phyloP scores from a whole-genome alignment of 805 yeast species.

The Schizosaccharomyces cryophilus region DNA sequence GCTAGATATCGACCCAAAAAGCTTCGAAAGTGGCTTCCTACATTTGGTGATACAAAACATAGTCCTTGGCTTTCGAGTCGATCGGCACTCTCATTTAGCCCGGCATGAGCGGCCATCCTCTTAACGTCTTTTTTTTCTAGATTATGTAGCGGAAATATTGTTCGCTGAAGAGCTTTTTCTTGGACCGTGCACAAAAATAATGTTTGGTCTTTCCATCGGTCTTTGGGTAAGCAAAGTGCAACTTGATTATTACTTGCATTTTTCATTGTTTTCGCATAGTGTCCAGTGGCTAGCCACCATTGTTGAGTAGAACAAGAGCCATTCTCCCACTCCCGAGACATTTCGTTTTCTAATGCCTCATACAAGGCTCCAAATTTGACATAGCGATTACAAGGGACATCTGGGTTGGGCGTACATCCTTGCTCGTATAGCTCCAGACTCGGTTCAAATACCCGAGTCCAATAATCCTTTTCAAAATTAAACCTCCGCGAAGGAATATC shows the following conservation, averaged over 20 bases:
- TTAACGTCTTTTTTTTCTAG: constrained; percentile 53
- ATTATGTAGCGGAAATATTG: constrained; percentile 65
- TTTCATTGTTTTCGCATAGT: constrained; percentile 15
- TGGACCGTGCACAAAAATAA: constrained; percentile 57
- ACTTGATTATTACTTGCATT: not conserved
- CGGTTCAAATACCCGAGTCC: constrained; percentile 80
- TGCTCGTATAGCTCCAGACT: constrained; percentile 48
- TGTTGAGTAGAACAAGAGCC: too few relatives aligned
- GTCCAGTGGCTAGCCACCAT: constrained; percentile 78
- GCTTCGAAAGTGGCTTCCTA: constrained; percentile 35
- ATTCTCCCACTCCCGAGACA: constrained; percentile 7
- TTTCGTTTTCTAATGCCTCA: constrained; percentile 21
- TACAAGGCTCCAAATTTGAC: constrained; percentile 70
- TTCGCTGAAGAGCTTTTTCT: constrained; percentile 21
- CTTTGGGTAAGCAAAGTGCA: constrained; percentile 29
- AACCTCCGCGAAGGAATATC: constrained; percentile 50
- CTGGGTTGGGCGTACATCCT: constrained; percentile 89
- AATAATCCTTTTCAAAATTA: constrained; percentile 72
- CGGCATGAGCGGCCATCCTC: constrained; percentile 28
- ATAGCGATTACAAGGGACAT: constrained; percentile 59
- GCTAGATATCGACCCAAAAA: constrained; percentile 54
- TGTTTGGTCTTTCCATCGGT: constrained; percentile 60
- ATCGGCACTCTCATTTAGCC: constrained; percentile 22
- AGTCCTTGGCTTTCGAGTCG: constrained; percentile 88
- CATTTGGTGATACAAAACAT: constrained; percentile 45